Evolutionary conservation across 495 filamentous ascomycete species (phyloP), one percentile per base, ranked within the genome.

Genomic region (Penicillium subrubescens): DNA sequence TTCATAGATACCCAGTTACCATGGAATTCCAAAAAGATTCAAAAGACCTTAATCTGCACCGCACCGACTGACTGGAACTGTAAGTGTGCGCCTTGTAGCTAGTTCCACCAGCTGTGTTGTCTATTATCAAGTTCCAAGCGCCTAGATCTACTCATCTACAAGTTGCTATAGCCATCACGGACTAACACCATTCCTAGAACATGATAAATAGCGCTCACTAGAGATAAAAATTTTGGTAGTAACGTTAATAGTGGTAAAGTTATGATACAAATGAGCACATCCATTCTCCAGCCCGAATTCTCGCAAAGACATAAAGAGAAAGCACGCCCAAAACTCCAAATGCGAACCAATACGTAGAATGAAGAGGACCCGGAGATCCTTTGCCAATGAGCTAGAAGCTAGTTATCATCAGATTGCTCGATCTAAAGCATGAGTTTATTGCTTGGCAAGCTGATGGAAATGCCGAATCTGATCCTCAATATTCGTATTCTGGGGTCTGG

Each of bases 401-500:
- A 6, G 37, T 19, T 34, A n/a, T 34, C 34, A 21, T 53, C 50
- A 63, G 29, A 23, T 51, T 31, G 5, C 21, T 44, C 37, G 56
- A 14, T 21, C 14, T 21, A 37, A 15, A 4, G 2, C 11, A 29
- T 8, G 17, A 64, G 35, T 61, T 71, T 37, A 75, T 65, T 71
- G 65, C 59, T 73, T 75, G 54, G 73, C 73, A 43, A 76, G 77
- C 63, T 82, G 76, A 59, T 84, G 79, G 53, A 84, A 78, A 56
- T 81, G 78, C 51, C 82, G 64, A 50, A 83, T 78, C 62, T 85
- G 83, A 53, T 85, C 83, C 51, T 82, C 77, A 54, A 81, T 77
- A 58, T 81, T 81, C 75, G 78, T 79, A 57, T 60, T 82, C 53
- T 77, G 79, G 37, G 79, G 79, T 57, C 75, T 77, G 44, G 70